Evolutionary conservation across 768 basidiomycete genomes (phyloP).

Genomic region (Tulasnella sp.): DNA sequence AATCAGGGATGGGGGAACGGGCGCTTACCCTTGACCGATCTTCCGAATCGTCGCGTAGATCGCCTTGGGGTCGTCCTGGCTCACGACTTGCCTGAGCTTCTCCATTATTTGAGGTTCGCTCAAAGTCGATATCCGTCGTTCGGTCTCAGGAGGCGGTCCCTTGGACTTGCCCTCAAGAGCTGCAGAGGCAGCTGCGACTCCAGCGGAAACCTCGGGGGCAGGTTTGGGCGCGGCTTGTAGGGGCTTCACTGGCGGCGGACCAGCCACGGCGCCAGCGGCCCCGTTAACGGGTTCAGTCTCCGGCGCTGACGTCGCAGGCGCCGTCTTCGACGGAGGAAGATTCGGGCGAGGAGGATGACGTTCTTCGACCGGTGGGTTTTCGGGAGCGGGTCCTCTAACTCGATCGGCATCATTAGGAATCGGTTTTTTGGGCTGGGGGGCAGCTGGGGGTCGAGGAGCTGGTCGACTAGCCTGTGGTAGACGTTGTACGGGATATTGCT

Average conservation of each 20-base stretch:
- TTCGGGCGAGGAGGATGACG: background rate
- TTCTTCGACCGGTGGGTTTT: background rate
- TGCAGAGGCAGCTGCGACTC: conserved; percentile 59
- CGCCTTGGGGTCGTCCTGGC: conserved; percentile 72
- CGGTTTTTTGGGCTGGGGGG: background rate
- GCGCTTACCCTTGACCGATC: conserved; percentile 89
- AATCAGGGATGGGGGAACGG: conserved; percentile 16
- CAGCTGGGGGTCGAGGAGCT: conserved; percentile 18
- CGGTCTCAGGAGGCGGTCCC: conserved; percentile 42
- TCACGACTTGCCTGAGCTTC: conserved; percentile 83
- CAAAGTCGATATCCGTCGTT: conserved; percentile 92
- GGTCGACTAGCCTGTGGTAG: conserved; percentile 8
- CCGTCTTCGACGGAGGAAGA: conserved; percentile 33
- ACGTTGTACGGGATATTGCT: background rate
- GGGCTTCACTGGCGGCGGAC: conserved; percentile 58
- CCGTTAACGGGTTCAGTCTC: conserved; percentile 36
- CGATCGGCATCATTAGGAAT: background rate
- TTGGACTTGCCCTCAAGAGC: conserved; percentile 37
- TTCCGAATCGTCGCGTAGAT: conserved; percentile 97
- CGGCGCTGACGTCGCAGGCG: conserved; percentile 34
- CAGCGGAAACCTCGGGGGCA: conserved; percentile 29
- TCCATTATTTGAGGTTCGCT: conserved; percentile 98
- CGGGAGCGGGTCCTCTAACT: background rate
- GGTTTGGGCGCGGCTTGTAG: conserved; percentile 61
- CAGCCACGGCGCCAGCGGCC: conserved; percentile 39